Conservation (phyloP, 805 yeast species). For the Metschnikowia colocasiae region DNA sequence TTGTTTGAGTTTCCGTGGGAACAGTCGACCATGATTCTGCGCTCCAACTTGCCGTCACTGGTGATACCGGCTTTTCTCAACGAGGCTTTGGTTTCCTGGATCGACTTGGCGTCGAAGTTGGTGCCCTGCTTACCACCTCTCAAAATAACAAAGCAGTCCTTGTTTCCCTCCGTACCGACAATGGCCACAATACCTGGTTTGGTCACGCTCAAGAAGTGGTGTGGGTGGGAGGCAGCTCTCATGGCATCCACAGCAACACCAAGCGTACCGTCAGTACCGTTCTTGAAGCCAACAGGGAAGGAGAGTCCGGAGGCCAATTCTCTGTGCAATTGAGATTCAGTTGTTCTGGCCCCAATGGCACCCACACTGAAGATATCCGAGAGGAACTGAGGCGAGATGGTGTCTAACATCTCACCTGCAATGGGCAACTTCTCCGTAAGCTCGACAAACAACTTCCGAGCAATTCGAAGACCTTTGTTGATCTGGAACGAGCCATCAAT, state of each 20-base stretch:
- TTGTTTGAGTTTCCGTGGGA: constrained; percentile 96
- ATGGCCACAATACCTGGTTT: constrained; percentile 97
- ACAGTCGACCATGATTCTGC: constrained; percentile 85
- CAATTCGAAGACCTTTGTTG: constrained; percentile 85
- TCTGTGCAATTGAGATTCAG: constrained; percentile 96
- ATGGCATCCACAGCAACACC: constrained; percentile 94
- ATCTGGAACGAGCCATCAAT: constrained; percentile 88
- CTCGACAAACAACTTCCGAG: constrained; percentile 81
- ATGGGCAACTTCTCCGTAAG: constrained; percentile 80
- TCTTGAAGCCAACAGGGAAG: constrained; percentile 98
- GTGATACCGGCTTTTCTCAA: constrained; percentile 46
- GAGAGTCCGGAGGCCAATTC: constrained; percentile 96
- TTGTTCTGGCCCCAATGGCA: constrained; percentile 98
- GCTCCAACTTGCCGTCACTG: constrained; percentile 45
- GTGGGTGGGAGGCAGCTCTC: constrained; percentile 85
- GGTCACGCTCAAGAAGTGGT: constrained; percentile 96
- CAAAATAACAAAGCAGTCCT: constrained; percentile 87
- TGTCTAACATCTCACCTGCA: constrained; percentile 97
- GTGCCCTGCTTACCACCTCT: constrained; percentile 96
- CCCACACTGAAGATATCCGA: constrained; percentile 90
- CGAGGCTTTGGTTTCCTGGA: constrained; percentile 66
- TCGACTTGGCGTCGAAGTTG: constrained; percentile 81
- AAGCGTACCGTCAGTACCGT: constrained; percentile 95
- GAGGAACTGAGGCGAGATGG: constrained; percentile 93
- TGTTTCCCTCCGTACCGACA: constrained; percentile 92